Base-by-base conservation (phyloP, 192 early-diverging fungal genomes). In the Coemansia sp. region DNA sequence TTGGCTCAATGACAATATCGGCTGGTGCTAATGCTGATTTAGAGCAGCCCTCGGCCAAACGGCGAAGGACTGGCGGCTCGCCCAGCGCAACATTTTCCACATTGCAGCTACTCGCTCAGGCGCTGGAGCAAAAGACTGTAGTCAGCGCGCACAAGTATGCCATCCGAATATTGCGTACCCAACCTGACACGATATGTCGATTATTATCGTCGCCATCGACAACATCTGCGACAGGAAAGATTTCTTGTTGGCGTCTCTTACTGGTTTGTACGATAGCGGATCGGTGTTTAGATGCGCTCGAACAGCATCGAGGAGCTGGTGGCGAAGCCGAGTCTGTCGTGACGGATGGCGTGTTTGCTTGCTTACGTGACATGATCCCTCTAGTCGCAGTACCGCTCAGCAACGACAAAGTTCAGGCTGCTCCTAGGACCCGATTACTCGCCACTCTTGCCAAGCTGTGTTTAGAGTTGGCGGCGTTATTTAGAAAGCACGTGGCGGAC, bases 261-360 rank as follows among this genome's bases (percentile, higher is more conserved):
- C 46, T 80, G 8, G 55, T 62, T 0, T 10, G 26, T 9, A 70
- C 70, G 6, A 39, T 80, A 43, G 47, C 40, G n/a, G 60, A 26
- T 3, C 47, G 52, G 2, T 63, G 64, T 1, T 19, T 42, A 8
- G 67, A 47, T 2, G n/a, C 57, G 4, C 33, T 80, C 4, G 40
- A 40, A 6, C n/a, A 57, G 26, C 17, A 35, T 2, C 4, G 57
- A 35, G 21, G 28, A 6, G 40, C 37, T 3, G 13, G 23, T 30
- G 26, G 35, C 8, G 37, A 16, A 2, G 33, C 19, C 38, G 76
- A 69, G n/a, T 37, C 44, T 32, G 47, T 63, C 30, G 43, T 58
- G 3, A 65, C 60, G 9, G 66, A 65, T 26, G 55, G 55, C 16
- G 46, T 80, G 37, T 80, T 80, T 72, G 78, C 78, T 2, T 64